Base-by-base conservation (phyloP, 2,329 filamentous ascomycete genomes). In the Aureobasidium sp. region DNA sequence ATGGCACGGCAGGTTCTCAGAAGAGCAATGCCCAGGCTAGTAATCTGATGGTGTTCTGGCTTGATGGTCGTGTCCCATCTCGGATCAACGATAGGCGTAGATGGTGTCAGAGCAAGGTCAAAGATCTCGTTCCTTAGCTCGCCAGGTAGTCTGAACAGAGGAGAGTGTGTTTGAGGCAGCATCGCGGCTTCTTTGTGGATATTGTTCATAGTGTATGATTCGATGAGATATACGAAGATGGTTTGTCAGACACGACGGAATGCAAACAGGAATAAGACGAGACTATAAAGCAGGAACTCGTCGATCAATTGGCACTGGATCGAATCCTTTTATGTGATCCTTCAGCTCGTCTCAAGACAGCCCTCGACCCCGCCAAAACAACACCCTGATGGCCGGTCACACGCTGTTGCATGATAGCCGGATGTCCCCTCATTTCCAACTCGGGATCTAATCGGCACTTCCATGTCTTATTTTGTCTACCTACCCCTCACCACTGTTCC, bases 1-100 rank as follows among this genome's bases (percentile, higher is more conserved):
- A 73, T 62, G 36, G 69, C 65, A 37, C 71, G 71, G 62, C 73
- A 76, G 16, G 73, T 74, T 42, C 69, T 72, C 8, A 75, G 66
- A 15, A 77, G 65, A n/a, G 67, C 63, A 5, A 52, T 21, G 11
- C 57, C 59, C 3, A 66, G 30, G 10, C 15, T 34, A 3, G 65
- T 63, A 13, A 65, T 49, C 21, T 58, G 41, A 10, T 63, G 45
- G 58, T 55, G 59, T n/a, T 62, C 29, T 5, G 54, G 48, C 16
- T 37, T 9, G 34, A 30, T 49, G 9, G 32, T 45, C 36, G 39
- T 29, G 30, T 61, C 25, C 45, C 63, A 59, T 11, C 15, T 45
- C 21, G 63, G 63, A 60, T 67, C 62, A 39, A 65, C 32, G 27
- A 67, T 66, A 4, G 62, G 49, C 10, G 41, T 30, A 3, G 52